Base-by-base conservation (phyloP, 352 stramenopile genomes). In the Pythium phragmiticola region DNA sequence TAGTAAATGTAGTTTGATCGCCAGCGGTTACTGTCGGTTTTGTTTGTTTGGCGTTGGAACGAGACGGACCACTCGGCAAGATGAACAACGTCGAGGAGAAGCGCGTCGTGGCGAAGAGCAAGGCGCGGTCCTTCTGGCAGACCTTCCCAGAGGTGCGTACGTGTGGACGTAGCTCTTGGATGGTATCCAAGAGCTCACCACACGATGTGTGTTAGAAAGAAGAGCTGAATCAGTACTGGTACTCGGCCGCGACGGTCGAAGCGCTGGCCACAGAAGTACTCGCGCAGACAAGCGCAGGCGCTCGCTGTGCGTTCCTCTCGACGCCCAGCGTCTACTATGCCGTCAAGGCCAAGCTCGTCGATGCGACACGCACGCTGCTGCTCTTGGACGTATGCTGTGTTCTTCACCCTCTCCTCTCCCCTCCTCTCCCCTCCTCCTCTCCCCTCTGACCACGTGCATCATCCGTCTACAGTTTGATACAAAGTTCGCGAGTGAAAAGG, bases 211-310 rank as follows among this genome's bases (percentile, higher is more conserved):
- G 30, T 33, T 76, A 98, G 82, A 96, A 98, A 73, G 84, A 86
- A 67, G 81, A 98, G 67, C 72, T 98, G n/a, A 98, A 98, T 73
- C 95, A 98, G 70, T 98, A 98, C 65, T 98, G 94, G 94, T 98
- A 98, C 67, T 98, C 89, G 1, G 67, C 76, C 6, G 64, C 78
- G 7, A 98, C 94, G 0, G 93, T 98, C 21, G 73, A 96, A 21
- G 77, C 72, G 19, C 61, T 92, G n/a, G 82, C 81, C 0, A 63
- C 71, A 16, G 86, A 93, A 65, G 77, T 87, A 2, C 47, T 89
- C 19, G 73, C 75, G 16, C 78, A 95, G 53, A 87, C 80, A 26
- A 55, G 57, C 3, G 50, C 59, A n/a, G 73, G 70, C 3, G 61
- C 59, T 3, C 69, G 71, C 36, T 77, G 90, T n/a, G 94, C 92